These are phyloP conservation scores for Aethionema arabicum DNA, from an alignment of 345 rosid species.

Conservation along the genomic window DNA sequence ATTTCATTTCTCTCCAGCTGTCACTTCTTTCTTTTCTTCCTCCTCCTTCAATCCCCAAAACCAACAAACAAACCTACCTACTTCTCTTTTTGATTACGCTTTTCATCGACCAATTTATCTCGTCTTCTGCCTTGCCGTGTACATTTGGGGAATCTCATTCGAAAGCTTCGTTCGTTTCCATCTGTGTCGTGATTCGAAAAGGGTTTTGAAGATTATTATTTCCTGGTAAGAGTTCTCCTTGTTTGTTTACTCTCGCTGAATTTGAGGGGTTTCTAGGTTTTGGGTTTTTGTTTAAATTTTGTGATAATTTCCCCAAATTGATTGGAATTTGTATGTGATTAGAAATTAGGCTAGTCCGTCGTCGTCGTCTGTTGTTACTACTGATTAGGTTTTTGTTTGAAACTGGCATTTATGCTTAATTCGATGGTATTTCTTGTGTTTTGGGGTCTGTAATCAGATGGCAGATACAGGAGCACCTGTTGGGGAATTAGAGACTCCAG, in stretches of 20 bases:
- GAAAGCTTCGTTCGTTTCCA: conserved; percentile 14
- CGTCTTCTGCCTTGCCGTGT: neutral
- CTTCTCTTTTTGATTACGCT: conserved; percentile 23
- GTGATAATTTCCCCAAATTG: neutral
- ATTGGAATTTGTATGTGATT: conserved; percentile 13
- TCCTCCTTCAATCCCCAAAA: neutral
- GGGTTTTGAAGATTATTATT: neutral
- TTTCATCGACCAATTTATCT: conserved; percentile 1
- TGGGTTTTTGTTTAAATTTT: conserved; percentile 28
- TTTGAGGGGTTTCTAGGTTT: neutral
- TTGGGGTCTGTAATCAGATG: conserved; percentile 38
- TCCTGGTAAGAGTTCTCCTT: neutral
- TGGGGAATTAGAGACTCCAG: conserved; percentile 23
- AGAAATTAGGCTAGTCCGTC: neutral
- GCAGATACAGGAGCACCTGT: conserved; percentile 40
- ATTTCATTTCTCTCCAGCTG: conserved; percentile 34
- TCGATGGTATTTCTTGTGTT: neutral
- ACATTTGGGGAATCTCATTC: conserved; percentile 3
- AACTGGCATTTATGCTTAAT: conserved; percentile 9
- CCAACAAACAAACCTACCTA: neutral
- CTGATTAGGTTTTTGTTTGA: conserved; percentile 17
- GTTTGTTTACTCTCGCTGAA: neutral
- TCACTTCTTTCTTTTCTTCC: conserved; percentile 22
- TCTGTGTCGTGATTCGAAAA: conserved; percentile 15
- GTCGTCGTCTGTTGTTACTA: neutral